These are phyloP conservation scores for Sporisorium reilianum DNA, from an alignment of 1,284 basidiomycete species.

Conservation along the genomic window DNA sequence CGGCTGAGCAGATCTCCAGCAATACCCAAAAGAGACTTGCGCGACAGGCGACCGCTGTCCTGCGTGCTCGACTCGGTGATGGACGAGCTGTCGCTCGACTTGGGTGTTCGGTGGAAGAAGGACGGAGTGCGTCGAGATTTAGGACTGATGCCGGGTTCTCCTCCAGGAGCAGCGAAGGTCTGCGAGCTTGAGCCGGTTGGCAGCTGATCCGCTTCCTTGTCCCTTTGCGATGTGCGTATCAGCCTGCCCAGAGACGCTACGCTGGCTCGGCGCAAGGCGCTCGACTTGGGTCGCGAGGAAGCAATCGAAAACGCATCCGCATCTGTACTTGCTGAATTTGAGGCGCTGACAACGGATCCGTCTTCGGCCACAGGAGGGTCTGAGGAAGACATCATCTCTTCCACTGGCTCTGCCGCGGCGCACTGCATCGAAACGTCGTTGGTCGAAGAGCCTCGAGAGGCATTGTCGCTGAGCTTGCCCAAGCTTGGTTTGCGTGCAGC, in stretches of 20 bases:
- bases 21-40: constrained; percentile 60
- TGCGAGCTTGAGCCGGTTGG: constrained; percentile 21
- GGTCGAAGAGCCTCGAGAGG: constrained; percentile 29
- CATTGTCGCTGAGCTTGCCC: constrained; percentile 23
- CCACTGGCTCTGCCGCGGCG: constrained; percentile 25
- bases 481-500: constrained; percentile 33
- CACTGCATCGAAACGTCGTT: constrained; percentile 30
- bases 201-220: constrained; percentile 26
- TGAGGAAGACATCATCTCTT: constrained; percentile 27
- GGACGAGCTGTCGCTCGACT: constrained; percentile 35
- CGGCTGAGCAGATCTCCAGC: constrained; percentile 48
- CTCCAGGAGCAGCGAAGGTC: constrained; percentile 13
- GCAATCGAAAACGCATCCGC: constrained; percentile 7
- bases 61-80: constrained; percentile 20
- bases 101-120: constrained; percentile 49
- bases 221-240: constrained; percentile 31
- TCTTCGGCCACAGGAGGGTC: constrained; percentile 5
- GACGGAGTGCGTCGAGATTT: constrained; percentile 50
- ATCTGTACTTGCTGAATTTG: background rate
- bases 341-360: background rate
- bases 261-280: constrained; percentile 37
- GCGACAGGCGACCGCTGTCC: constrained; percentile 51
- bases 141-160: constrained; percentile 43
- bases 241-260: constrained; percentile 34
- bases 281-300: constrained; percentile 21